These are phyloP conservation scores for Boletellus ananas DNA, from an alignment of 768 basidiomycete genomes.

Conservation along the genomic window DNA sequence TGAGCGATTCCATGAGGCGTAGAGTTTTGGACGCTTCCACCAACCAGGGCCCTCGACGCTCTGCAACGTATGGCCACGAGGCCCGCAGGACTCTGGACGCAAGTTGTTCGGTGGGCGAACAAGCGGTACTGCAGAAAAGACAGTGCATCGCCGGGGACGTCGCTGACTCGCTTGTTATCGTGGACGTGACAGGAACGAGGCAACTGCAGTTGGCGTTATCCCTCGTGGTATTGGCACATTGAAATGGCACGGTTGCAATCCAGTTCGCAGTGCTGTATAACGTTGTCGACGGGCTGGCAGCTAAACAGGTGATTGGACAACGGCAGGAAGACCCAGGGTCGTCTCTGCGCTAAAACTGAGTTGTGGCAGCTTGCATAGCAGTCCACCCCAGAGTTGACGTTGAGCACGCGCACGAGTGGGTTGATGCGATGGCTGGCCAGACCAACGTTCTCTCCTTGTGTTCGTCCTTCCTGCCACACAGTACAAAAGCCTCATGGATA, in stretches of 20 bases:
- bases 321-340: too few relatives aligned
- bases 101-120: too few relatives aligned
- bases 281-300: neutral
- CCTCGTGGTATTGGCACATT: neutral
- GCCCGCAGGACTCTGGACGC: too few relatives aligned
- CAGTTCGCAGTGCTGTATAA: neutral
- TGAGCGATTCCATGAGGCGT: conserved; percentile 1
- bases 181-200: neutral
- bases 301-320: neutral
- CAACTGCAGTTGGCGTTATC: neutral
- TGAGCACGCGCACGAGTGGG: neutral
- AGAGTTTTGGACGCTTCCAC: conserved; percentile 4
- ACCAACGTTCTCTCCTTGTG: neutral
- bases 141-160: too few relatives aligned
- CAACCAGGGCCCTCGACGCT: too few relatives aligned
- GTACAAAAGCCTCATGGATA: neutral
- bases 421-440: too few relatives aligned
- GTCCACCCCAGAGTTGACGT: neutral
- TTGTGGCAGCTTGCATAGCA: conserved; percentile 1
- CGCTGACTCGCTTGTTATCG: neutral
- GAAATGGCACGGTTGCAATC: neutral
- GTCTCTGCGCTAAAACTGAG: neutral
- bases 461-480: neutral
- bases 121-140: too few relatives aligned
- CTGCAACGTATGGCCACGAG: too few relatives aligned